Evolutionary conservation across 2,329 filamentous ascomycete genomes (phyloP).

Genomic region (Aspergillus luchuensis): DNA sequence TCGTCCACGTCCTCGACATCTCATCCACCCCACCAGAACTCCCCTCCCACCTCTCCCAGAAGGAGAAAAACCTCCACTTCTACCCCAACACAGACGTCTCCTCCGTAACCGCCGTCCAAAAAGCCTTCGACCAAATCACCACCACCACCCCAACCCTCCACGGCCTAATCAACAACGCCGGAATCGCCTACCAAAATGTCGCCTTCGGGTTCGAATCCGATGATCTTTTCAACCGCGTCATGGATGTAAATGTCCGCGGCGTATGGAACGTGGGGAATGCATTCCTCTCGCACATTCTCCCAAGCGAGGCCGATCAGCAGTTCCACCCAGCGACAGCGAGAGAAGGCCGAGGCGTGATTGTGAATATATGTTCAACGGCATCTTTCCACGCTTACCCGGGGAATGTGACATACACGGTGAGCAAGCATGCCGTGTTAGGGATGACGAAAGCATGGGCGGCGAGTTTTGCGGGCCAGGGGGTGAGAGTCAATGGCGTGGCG

Average conservation of each 20-base stretch:
- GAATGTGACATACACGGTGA: background rate
- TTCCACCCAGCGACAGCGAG: background rate
- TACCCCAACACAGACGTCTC: background rate
- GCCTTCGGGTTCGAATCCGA: background rate
- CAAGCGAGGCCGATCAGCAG: no score
- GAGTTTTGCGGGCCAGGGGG: background rate
- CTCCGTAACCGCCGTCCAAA: background rate
- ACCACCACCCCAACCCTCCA: background rate
- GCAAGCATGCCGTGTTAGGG: slow-evolving; percentile 3
- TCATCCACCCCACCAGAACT: background rate
- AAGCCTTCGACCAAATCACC: background rate
- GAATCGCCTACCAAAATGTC: background rate
- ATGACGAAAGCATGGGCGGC: background rate
- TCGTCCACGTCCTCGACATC: background rate
- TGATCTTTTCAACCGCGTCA: background rate
- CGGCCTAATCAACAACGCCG: background rate
- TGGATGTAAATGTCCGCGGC: background rate
- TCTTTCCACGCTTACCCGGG: background rate
- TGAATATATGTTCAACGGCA: background rate
- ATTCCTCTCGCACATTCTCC: background rate
- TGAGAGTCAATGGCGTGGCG: background rate
- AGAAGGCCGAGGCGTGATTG: background rate
- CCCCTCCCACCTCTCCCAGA: background rate
- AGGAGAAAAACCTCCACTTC: background rate
- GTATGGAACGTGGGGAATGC: background rate